Conservation (phyloP, 495 filamentous ascomycete genomes). For the Penicillium fimorum region DNA sequence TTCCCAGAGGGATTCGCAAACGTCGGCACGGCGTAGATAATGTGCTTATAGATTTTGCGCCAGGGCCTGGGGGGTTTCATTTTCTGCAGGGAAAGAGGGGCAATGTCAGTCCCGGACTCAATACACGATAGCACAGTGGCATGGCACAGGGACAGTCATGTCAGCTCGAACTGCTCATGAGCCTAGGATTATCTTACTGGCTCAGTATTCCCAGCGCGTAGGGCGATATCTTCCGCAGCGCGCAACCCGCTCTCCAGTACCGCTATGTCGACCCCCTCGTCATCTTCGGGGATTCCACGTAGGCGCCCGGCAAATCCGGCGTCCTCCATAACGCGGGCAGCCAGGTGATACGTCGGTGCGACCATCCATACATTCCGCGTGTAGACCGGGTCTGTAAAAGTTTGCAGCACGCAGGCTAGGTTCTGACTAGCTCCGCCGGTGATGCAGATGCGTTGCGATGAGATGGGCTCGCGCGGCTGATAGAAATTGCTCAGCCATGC, state of each 20-base stretch:
- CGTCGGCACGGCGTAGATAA: conserved; percentile 82
- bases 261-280: conserved; percentile 66
- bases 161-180: background rate
- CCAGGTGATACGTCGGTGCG: conserved; percentile 77
- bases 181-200: conserved; percentile 35
- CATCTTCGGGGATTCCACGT: conserved; percentile 68
- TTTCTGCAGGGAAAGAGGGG: conserved; percentile 24
- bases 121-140: background rate
- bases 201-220: conserved; percentile 28
- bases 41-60: conserved; percentile 72
- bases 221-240: conserved; percentile 34
- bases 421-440: conserved; percentile 79
- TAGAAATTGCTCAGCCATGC: conserved; percentile 70
- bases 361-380: conserved; percentile 78
- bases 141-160: background rate
- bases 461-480: conserved; percentile 38
- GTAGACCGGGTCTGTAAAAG: conserved; percentile 73
- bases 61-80: conserved; percentile 44
- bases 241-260: conserved; percentile 52
- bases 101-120: conserved; percentile 13
- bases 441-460: conserved; percentile 66
- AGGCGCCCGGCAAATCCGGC: conserved; percentile 62
- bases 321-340: conserved; percentile 77
- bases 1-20: conserved; percentile 79
- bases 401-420: conserved; percentile 66